Percentiles rank a stretch among this genome's conserved stretches.
Evolutionary conservation across 768 basidiomycete genomes (phyloP).

Genomic region (Mycena pura): DNA sequence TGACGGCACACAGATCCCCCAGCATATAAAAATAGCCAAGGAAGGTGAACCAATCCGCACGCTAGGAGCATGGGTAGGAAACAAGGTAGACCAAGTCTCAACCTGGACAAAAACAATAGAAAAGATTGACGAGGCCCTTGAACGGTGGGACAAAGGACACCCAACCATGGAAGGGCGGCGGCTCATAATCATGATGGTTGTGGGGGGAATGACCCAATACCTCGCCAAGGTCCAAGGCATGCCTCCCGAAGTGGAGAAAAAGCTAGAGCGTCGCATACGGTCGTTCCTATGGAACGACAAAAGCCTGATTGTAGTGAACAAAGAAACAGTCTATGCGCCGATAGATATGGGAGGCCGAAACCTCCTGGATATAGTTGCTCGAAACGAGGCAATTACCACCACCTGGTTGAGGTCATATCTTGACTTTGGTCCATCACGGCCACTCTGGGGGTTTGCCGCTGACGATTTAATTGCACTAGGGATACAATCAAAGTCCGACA

Average conservation of each 20-base stretch:
- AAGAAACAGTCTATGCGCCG: too few species aligned
- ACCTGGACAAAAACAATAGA: conserved; percentile 9
- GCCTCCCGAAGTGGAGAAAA: conserved; percentile 15
- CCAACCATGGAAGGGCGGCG: conserved; percentile 17
- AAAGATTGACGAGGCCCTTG: conserved; percentile 7
- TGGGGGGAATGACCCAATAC: conserved; percentile 29
- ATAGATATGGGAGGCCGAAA: too few species aligned
- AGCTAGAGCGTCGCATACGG: background rate
- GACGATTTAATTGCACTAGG: too few species aligned
- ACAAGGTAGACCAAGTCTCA: background rate
- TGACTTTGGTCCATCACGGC: too few species aligned
- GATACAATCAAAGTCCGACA: too few species aligned
- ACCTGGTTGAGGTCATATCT: too few species aligned
- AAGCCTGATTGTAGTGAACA: too few species aligned
- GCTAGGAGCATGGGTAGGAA: conserved; percentile 10
- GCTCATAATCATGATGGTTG: conserved; percentile 14
- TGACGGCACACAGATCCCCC: too few species aligned
- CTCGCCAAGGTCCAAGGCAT: conserved; percentile 29
- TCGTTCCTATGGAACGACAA: conserved; percentile 13
- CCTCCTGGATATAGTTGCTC: too few species aligned
- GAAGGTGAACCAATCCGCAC: background rate
- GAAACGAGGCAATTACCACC: too few species aligned
- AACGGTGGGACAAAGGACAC: conserved; percentile 14
- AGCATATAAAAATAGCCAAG: background rate
- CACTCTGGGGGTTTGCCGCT: too few species aligned